These are phyloP conservation scores for Corylus americana DNA, from an alignment of 306 rosid genomes.

Conservation along the genomic window DNA sequence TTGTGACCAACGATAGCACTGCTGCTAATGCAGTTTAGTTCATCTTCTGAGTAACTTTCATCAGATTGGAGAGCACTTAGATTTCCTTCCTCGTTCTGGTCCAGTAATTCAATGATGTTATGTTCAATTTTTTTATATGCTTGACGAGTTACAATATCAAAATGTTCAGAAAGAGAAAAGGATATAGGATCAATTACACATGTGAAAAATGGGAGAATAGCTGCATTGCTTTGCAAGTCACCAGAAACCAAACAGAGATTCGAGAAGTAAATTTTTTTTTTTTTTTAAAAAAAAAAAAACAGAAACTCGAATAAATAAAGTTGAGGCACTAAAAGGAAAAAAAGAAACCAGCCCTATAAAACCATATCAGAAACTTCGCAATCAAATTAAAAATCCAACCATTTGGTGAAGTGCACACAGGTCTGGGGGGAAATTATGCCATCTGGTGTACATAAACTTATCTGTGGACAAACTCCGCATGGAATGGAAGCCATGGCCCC, in stretches of 20 bases:
- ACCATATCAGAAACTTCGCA: background rate
- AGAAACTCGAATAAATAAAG: background rate
- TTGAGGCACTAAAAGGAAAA: background rate
- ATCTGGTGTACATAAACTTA: conserved; percentile 55
- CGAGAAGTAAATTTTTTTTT: too few species aligned
- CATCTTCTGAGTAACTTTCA: too few species aligned
- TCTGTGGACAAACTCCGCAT: conserved; percentile 77
- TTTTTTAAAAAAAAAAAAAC: too few species aligned
- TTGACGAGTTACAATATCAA: too few species aligned
- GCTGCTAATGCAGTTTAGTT: too few species aligned
- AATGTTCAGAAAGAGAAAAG: too few species aligned
- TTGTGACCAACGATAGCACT: too few species aligned
- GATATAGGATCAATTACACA: too few species aligned
- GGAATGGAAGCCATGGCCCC: conserved; percentile 66
- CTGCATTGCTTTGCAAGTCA: background rate
- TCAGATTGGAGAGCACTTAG: too few species aligned
- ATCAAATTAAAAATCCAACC: conserved; percentile 63
- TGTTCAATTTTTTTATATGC: too few species aligned
- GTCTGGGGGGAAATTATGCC: conserved; percentile 69
- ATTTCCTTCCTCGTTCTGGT: too few species aligned
- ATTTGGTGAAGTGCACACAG: conserved; percentile 57
- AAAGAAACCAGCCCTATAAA: background rate
- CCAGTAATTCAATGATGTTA: too few species aligned
- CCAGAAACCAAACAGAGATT: background rate
- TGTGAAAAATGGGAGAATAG: background rate